These are phyloP conservation scores for Pulveroboletus sp. DNA, from an alignment of 768 basidiomycete genomes.

Conservation along the genomic window DNA sequence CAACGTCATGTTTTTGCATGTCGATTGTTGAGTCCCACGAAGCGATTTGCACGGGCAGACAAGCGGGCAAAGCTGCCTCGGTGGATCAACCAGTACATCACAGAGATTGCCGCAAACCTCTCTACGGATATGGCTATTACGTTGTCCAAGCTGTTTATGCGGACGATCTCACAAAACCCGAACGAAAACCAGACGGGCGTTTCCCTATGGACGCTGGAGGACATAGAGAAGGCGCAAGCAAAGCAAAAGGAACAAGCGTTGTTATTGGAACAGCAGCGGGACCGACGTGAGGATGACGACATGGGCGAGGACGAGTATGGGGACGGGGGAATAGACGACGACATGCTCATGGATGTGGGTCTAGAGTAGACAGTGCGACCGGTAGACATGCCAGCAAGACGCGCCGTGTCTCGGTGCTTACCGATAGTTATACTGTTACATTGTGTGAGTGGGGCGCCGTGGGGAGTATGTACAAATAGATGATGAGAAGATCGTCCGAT, in stretches of 20 bases:
- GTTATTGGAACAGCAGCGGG: conserved; percentile 36
- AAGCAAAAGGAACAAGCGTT: conserved; percentile 68
- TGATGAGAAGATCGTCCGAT: neutral
- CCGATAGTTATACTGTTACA: conserved; percentile 15
- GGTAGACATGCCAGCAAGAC: no score
- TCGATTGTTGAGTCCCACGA: conserved; percentile 3
- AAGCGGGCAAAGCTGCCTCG: conserved; percentile 94
- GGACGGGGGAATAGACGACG: conserved; percentile 64
- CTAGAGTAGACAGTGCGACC: conserved; percentile 12
- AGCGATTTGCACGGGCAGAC: conserved; percentile 91
- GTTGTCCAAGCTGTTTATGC: conserved; percentile 92
- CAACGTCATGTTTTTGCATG: neutral
- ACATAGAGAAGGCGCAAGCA: conserved; percentile 80
- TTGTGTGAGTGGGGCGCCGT: neutral
- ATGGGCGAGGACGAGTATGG: conserved; percentile 55
- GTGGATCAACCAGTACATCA: conserved; percentile 99
- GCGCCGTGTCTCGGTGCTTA: neutral
- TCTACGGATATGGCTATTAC: conserved; percentile 98
- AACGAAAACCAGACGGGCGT: conserved; percentile 94
- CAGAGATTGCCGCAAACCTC: conserved; percentile 94
- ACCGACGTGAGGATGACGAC: conserved; percentile 17
- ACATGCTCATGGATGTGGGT: conserved; percentile 56
- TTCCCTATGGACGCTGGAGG: conserved; percentile 91
- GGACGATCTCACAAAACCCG: conserved; percentile 96
- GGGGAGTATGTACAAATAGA: conserved; percentile 14